phyloP scores from a whole-genome alignment of 2,329 filamentous ascomycete species.

The Diaporthe humulicola region DNA sequence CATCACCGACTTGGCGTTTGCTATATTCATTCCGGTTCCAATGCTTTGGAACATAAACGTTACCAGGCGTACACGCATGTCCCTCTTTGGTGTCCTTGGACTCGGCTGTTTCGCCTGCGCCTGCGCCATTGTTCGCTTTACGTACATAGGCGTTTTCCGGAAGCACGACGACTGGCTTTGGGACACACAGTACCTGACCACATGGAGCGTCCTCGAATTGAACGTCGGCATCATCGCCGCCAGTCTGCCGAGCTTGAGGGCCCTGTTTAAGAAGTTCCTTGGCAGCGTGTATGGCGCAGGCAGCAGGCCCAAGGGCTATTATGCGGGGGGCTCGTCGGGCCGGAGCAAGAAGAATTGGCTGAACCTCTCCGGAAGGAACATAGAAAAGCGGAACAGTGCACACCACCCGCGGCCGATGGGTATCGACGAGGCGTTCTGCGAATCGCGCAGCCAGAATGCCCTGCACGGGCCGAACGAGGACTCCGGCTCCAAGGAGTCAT shows the following conservation, averaged over 20 bases:
- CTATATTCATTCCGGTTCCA: constrained; percentile 47
- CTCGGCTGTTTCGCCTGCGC: constrained; percentile 47
- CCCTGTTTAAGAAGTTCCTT: constrained; percentile 44
- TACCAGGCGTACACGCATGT: constrained; percentile 46
- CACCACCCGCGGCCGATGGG: constrained; percentile 4
- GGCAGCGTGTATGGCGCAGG: constrained; percentile 19
- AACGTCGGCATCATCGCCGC: constrained; percentile 47
- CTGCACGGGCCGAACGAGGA: neutral
- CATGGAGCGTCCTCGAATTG: constrained; percentile 47
- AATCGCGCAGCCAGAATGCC: constrained; percentile 10
- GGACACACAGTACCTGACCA: constrained; percentile 47
- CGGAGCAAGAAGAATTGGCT: constrained; percentile 10
- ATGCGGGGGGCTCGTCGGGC: neutral
- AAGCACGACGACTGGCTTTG: constrained; percentile 47
- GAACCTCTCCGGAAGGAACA: constrained; percentile 3
- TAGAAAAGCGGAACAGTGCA: neutral
- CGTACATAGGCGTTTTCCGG: constrained; percentile 44
- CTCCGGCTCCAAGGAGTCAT: neutral
- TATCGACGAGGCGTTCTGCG: neutral
- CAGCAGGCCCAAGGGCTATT: neutral
- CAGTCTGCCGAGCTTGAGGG: constrained; percentile 46
- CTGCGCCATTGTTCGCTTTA: constrained; percentile 47
- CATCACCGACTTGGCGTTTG: constrained; percentile 47
- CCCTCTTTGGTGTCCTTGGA: constrained; percentile 45
- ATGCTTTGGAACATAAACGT: constrained; percentile 49